phyloP scores from a whole-genome alignment of 345 rosid genomes.

The Limnanthes douglasii region DNA sequence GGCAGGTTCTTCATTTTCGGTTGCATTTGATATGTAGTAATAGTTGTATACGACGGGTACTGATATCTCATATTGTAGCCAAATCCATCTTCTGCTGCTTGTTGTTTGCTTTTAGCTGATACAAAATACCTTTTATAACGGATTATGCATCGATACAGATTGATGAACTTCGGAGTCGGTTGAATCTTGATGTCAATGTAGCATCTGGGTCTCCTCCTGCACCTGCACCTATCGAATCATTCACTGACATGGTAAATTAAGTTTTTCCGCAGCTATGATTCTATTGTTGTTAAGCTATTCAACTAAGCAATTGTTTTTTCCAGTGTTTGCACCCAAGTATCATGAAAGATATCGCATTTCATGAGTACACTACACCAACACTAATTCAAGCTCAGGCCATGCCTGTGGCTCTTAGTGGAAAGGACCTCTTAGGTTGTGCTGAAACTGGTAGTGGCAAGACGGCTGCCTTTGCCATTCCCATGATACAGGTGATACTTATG shows the following conservation, averaged over 20 bases:
- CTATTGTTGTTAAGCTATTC: background rate
- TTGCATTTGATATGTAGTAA: background rate
- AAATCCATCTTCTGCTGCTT: background rate
- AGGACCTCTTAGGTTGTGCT: slow-evolving; percentile 26
- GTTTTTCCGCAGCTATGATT: background rate
- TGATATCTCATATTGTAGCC: too few relatives aligned
- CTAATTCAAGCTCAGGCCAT: slow-evolving; percentile 29
- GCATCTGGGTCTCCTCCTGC: slow-evolving; percentile 15
- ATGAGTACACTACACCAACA: slow-evolving; percentile 18
- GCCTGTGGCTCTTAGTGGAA: slow-evolving; percentile 22
- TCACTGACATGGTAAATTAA: slow-evolving; percentile 19
- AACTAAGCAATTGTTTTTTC: background rate
- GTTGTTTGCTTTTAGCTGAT: background rate
- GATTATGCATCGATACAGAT: too few relatives aligned
- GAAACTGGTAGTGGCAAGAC: slow-evolving; percentile 35
- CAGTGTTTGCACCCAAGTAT: slow-evolving; percentile 18
- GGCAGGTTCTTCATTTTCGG: background rate
- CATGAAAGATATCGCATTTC: slow-evolving; percentile 21
- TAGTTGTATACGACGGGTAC: too few relatives aligned
- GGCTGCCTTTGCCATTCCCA: slow-evolving; percentile 26
- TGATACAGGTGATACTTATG: slow-evolving; percentile 16
- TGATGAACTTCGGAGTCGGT: slow-evolving; percentile 21
- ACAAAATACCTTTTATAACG: too few relatives aligned
- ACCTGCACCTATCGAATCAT: slow-evolving; percentile 22
- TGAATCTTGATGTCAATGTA: slow-evolving; percentile 17